Conservation (phyloP, 2,329 filamentous ascomycete species). For the Fusarium goolgardi region DNA sequence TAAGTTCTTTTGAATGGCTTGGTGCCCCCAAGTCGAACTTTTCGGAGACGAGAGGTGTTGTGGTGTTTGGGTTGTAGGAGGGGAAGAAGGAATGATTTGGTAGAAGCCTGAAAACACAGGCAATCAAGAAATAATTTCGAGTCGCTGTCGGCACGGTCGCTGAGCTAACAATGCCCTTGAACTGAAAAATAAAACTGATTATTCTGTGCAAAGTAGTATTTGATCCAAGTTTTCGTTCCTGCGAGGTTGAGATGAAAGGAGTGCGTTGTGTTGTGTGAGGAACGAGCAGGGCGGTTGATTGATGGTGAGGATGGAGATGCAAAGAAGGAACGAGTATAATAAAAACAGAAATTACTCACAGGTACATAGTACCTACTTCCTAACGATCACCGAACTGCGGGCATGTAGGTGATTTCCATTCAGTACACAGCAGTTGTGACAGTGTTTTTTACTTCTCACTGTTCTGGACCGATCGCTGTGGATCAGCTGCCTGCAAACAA, state of each 20-base stretch:
- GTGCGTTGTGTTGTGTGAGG: background rate
- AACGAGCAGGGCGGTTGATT: background rate
- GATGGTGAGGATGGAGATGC: background rate
- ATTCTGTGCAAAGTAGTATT: background rate
- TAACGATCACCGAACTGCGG: too few species aligned
- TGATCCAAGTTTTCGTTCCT: background rate
- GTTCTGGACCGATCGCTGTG: background rate
- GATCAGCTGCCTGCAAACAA: background rate
- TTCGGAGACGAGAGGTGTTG: background rate
- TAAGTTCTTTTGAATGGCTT: background rate
- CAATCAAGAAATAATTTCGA: background rate
- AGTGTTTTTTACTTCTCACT: background rate
- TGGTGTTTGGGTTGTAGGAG: background rate
- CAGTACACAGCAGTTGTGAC: background rate
- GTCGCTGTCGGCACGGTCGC: background rate
- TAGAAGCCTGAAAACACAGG: slow-evolving; percentile 18
- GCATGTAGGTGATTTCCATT: background rate
- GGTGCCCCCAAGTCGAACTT: background rate
- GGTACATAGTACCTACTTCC: background rate
- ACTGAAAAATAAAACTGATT: background rate
- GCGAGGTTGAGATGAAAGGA: background rate
- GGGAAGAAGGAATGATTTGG: background rate
- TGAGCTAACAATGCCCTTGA: background rate
- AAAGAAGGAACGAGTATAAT: background rate
- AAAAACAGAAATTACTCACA: background rate